phyloP scores from a whole-genome alignment of 2,329 filamentous ascomycete genomes.

The Colletotrichum limetticola region DNA sequence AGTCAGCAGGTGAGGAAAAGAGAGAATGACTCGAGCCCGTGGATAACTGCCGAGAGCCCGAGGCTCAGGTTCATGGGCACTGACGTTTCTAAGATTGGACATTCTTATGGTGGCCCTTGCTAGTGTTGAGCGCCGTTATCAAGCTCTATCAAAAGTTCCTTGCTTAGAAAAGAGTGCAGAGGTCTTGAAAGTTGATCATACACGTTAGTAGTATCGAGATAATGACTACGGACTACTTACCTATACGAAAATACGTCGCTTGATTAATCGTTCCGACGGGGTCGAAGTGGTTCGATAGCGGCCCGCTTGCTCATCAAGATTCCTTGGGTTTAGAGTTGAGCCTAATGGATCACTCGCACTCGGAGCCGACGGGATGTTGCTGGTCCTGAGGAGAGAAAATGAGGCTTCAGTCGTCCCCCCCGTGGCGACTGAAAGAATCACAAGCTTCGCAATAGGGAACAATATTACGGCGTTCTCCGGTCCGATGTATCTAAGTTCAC shows the following conservation, averaged over 20 bases:
- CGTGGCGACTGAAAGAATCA: background rate
- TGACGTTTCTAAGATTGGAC: background rate
- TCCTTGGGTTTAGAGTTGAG: background rate
- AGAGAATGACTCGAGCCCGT: constrained; percentile 17
- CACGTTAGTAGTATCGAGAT: background rate
- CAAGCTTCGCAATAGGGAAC: background rate
- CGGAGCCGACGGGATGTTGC: background rate
- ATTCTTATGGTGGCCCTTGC: background rate
- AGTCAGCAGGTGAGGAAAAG: background rate
- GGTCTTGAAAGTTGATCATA: no score
- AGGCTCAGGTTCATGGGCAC: background rate
- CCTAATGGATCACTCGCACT: background rate
- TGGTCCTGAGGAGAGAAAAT: background rate
- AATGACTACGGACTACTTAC: background rate
- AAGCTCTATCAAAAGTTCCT: background rate
- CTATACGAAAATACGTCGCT: background rate
- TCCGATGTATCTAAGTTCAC: background rate
- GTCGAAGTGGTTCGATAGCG: background rate
- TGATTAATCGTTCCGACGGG: background rate
- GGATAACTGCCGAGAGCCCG: background rate
- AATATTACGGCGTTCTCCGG: background rate
- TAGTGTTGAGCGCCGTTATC: background rate
- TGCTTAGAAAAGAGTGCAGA: no score
- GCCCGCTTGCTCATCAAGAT: background rate
- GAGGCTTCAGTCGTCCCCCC: background rate